Conservation (phyloP, 2,329 filamentous ascomycete genomes). For the Colletotrichum agaves region DNA sequence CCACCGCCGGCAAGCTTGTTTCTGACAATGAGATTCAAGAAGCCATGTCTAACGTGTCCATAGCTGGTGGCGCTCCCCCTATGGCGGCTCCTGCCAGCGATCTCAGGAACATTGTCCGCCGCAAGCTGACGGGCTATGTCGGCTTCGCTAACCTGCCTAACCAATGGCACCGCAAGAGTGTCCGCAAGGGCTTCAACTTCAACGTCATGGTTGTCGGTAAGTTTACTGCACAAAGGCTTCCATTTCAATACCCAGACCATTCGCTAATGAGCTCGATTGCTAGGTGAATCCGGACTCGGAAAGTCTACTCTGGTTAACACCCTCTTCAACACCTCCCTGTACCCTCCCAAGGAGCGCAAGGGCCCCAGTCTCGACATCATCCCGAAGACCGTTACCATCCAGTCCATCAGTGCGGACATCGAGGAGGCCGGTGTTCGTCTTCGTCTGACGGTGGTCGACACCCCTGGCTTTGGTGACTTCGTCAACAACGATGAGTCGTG, state of each 20-base stretch:
- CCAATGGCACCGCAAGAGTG: conserved; percentile 99
- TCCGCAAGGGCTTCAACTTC: conserved; percentile 99
- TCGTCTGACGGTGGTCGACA: conserved; percentile 95
- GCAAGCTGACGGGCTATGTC: conserved; percentile 98
- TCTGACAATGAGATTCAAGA: conserved; percentile 47
- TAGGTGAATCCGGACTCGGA: conserved; percentile 98
- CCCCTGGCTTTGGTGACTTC: conserved; percentile 97
- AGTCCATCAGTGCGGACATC: conserved; percentile 95
- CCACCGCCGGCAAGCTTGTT: conserved; percentile 52
- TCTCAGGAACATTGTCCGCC: conserved; percentile 94
- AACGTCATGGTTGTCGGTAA: conserved; percentile 99
- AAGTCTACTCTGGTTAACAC: conserved; percentile 99
- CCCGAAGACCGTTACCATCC: conserved; percentile 95
- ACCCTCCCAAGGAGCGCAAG: conserved; percentile 98
- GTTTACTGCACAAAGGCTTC: conserved; percentile 51
- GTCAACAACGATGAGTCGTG: conserved; percentile 99
- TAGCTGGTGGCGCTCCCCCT: conserved; percentile 42
- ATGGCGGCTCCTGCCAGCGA: conserved; percentile 66
- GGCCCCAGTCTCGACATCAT: conserved; percentile 97
- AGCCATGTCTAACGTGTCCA: conserved; percentile 50
- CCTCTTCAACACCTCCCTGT: conserved; percentile 98
- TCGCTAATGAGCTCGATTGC: conserved; percentile 31
- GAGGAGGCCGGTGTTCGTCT: conserved; percentile 98
- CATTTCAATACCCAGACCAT: not conserved
- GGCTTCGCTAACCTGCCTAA: conserved; percentile 99